These are phyloP conservation scores for Penstemon barbatus DNA, from an alignment of 257 asterid species.

Conservation along the genomic window DNA sequence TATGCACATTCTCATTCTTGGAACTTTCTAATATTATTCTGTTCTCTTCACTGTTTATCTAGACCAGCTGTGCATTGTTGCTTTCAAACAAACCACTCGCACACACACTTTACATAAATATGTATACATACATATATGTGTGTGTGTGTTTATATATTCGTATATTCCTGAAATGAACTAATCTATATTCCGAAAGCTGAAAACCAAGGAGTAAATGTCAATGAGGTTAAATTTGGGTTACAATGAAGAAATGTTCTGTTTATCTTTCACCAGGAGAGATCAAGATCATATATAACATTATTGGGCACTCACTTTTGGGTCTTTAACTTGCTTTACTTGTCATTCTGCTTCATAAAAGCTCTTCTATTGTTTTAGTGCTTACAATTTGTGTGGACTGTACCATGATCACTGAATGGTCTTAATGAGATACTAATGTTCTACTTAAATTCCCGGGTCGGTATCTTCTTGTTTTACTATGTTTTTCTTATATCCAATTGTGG, in stretches of 20 bases:
- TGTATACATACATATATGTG: too few species aligned
- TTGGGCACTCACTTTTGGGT: not conserved
- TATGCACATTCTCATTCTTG: not conserved
- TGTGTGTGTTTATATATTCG: too few species aligned
- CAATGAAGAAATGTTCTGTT: slow-evolving; percentile 5
- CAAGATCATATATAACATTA: not conserved
- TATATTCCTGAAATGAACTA: not conserved
- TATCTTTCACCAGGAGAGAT: slow-evolving; percentile 13
- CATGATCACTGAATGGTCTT: slow-evolving; percentile 12
- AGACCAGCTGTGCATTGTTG: not conserved
- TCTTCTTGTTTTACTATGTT: slow-evolving; percentile 1
- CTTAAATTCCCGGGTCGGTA: not conserved
- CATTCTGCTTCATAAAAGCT: not conserved
- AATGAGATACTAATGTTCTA: not conserved
- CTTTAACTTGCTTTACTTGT: not conserved
- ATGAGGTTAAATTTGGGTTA: not conserved
- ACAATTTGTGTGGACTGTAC: not conserved
- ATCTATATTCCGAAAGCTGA: slow-evolving; percentile 1
- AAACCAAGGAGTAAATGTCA: not conserved
- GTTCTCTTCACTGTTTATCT: not conserved
- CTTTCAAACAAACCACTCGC: not conserved
- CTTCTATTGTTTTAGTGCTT: not conserved
- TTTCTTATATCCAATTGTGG: not conserved
- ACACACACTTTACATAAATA: not conserved
- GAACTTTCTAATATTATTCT: not conserved